phyloP scores from a whole-genome alignment of 345 rosid species.

The Punica granatum region DNA sequence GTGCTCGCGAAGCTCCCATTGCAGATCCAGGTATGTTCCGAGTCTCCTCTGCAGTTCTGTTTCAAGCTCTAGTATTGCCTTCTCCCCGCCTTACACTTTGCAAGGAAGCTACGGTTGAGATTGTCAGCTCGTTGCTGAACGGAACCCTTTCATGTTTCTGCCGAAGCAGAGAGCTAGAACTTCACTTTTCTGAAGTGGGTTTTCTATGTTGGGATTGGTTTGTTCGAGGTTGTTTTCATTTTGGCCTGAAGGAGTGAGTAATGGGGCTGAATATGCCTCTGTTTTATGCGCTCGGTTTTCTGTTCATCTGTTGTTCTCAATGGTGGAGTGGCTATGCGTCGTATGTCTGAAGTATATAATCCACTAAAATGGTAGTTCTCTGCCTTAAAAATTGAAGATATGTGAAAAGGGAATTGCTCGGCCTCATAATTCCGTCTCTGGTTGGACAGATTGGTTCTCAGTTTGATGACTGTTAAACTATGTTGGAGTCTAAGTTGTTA shows the following conservation, averaged over 20 bases:
- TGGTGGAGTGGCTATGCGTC: background rate
- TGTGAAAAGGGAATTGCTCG: background rate
- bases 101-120: background rate
- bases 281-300: background rate
- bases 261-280: background rate
- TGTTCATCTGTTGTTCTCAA: background rate
- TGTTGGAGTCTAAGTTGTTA: background rate
- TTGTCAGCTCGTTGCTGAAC: background rate
- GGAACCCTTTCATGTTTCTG: background rate
- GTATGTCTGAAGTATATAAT: background rate
- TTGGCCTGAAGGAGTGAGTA: background rate
- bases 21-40: conserved; percentile 9
- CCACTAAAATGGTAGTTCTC: background rate
- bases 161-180: background rate
- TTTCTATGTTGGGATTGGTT: background rate
- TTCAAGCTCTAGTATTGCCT: background rate
- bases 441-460: background rate
- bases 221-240: background rate
- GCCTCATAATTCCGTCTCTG: too few relatives aligned
- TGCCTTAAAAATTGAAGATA: background rate
- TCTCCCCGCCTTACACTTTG: background rate
- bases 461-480: background rate
- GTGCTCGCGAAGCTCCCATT: background rate
- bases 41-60: background rate
- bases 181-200: background rate